Evolutionary conservation across 139 green algal genomes (phyloP), one percentile per base, ranked within the genome.

Genomic region (Gonium pectorale): DNA sequence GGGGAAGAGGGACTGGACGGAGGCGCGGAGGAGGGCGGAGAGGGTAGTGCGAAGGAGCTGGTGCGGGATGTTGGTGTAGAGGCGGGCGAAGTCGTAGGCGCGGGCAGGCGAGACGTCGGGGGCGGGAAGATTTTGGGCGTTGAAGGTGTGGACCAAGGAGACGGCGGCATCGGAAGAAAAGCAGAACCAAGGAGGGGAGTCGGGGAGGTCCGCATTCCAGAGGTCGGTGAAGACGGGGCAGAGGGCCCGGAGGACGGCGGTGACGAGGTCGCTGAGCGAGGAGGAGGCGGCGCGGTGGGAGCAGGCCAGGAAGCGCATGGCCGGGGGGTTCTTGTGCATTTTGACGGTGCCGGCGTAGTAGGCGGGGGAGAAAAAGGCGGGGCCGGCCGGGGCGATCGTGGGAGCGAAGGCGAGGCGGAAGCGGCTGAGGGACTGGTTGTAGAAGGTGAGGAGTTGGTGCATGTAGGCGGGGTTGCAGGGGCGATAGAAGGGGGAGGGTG

Each of bases 311-410:
- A 24, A 68, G 62, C 62, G 62, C 62, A 68, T 68, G 62, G 62
- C 41, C 5, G 62, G 62, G 1, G 62, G 62, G 11, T 41, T n/a
- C 31, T 68, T 68, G 31, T 68, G 62, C 62, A 68, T 68, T 31
- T 68, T 68, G 62, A 68, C 31, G 31, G 62, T 68, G 31, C 62
- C 62, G 62, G 62, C 62, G 31, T 68, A 68, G 31, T 68, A 68
- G n/a, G 62, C 62, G n/a, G 62, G 62, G 31, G 2, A 8, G n/a
- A 40, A 40, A 2, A 19, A 24, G n/a, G 62, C 15, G 62, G n/a
- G n/a, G n/a, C n/a, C n/a, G n/a, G n/a, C n/a, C n/a, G n/a, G n/a
- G n/a, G n/a, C n/a, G n/a, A n/a, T n/a, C n/a, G n/a, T n/a, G n/a
- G n/a, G n/a, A n/a, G 41, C 62, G 31, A 40, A 40, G 3, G n/a